Evolutionary conservation across 2,329 filamentous ascomycete species (phyloP), one percentile per base, ranked within the genome.

Genomic region (Daldinia sp.): DNA sequence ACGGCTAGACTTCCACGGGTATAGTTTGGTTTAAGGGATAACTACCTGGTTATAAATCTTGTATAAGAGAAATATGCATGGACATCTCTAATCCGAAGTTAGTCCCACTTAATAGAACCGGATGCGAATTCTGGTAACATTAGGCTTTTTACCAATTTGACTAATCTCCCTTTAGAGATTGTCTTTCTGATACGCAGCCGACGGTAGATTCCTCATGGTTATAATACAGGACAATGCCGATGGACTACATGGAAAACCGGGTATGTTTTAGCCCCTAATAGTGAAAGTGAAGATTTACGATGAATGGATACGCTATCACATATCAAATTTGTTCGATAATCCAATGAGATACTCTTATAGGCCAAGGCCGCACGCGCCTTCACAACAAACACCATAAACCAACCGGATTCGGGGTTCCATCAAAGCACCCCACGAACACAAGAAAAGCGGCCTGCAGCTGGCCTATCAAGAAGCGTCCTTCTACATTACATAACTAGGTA

Each of bases 331-430:
- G 12, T 30, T 51, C 20, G 20, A 23, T 23, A 2, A 23, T 23
- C 20, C 23, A 46, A 44, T 9, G 12, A 37, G 26, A 18, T 15
- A 10, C 6, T 28, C 51, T 51, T 28, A 69, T 69, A 61, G 56
- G 64, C 33, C 54, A 54, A 54, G 33, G 46, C 68, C 67, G 68
- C 68, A 70, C 58, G 64, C 68, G 64, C 68, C 68, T 70, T 70
- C 65, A 57, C 41, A 65, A 68, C 55, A 63, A 60, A 60, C 59
- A 63, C 35, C 55, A 41, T 30, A 23, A 65, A 42, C 68, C 68
- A 70, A 68, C 64, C 60, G 54, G 18, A 62, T 48, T 53, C 61
- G 53, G 60, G 39, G 20, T 58, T 55, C 39, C 28, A 51, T 41
- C 33, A 30, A 35, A 10, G 57, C 48, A 59, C 60, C 67, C 67